Evolutionary conservation across 2,329 filamentous ascomycete species (phyloP).

Genomic region (Diplodia scrobiculata): DNA sequence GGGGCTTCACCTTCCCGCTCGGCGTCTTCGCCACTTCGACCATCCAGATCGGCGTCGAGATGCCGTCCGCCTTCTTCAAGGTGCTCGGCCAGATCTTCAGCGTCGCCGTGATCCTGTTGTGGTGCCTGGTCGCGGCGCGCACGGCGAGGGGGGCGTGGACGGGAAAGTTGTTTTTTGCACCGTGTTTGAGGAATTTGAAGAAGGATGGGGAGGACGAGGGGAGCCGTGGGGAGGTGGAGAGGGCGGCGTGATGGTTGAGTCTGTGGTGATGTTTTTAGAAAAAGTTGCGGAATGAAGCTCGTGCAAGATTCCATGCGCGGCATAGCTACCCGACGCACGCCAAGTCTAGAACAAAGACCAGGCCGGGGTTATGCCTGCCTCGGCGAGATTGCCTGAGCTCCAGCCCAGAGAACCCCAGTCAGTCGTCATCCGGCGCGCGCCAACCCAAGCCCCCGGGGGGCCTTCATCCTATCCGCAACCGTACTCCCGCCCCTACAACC

Average conservation of each 20-base stretch:
- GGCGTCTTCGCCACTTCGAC: constrained; percentile 55
- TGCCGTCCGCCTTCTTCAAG: constrained; percentile 55
- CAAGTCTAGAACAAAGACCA: neutral
- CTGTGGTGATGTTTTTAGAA: neutral
- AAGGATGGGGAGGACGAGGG: constrained; percentile 20
- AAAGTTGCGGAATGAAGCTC: neutral
- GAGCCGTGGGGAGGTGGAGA: neutral
- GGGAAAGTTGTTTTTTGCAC: constrained; percentile 55
- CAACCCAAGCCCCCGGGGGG: neutral
- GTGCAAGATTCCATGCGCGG: neutral
- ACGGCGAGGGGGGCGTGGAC: constrained; percentile 51
- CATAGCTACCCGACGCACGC: neutral
- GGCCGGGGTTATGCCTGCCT: neutral
- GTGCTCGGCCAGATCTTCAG: constrained; percentile 53
- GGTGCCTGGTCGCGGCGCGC: constrained; percentile 52
- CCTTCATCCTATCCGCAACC: neutral
- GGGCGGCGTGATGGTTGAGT: neutral
- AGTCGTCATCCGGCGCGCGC: neutral
- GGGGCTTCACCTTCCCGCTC: constrained; percentile 59
- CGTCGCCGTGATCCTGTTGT: constrained; percentile 52
- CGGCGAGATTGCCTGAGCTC: neutral
- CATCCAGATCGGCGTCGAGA: constrained; percentile 48
- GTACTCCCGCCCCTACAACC: neutral
- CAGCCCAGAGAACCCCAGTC: neutral
- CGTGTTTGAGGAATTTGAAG: constrained; percentile 46